These are phyloP conservation scores for Pleurotus tuber-regium DNA, from an alignment of 768 basidiomycete genomes.

Conservation along the genomic window DNA sequence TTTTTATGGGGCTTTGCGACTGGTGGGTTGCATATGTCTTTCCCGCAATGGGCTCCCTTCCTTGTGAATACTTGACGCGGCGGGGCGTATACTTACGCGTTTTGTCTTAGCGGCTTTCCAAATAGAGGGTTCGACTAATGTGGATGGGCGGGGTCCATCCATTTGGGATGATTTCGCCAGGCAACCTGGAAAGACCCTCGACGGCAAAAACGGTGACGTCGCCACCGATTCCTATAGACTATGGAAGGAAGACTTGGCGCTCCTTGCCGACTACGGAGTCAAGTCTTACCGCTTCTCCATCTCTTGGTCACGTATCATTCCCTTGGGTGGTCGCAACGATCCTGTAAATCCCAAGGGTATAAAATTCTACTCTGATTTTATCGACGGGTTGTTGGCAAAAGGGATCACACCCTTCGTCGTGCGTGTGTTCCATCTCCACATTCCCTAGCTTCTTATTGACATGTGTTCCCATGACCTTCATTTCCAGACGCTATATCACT, in stretches of 20 bases:
- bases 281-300: slow-evolving; percentile 77
- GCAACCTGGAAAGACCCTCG: slow-evolving; percentile 63
- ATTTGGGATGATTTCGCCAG: slow-evolving; percentile 77
- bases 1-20: slow-evolving; percentile 76
- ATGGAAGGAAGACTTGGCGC: slow-evolving; percentile 65
- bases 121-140: slow-evolving; percentile 65
- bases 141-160: slow-evolving; percentile 62
- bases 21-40: slow-evolving; percentile 35
- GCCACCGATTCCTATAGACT: slow-evolving; percentile 70
- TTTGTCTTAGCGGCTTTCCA: slow-evolving; percentile 57
- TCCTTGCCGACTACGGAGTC: slow-evolving; percentile 62
- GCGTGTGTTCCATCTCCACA: slow-evolving; percentile 21
- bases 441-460: neutral
- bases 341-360: slow-evolving; percentile 71
- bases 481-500: slow-evolving; percentile 65
- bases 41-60: slow-evolving; percentile 2
- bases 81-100: neutral
- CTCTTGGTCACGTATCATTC: slow-evolving; percentile 75
- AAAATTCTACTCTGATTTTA: slow-evolving; percentile 66
- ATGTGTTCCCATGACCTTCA: neutral
- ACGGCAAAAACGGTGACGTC: slow-evolving; percentile 64
- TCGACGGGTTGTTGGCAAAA: slow-evolving; percentile 60
- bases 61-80: neutral
- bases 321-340: slow-evolving; percentile 69
- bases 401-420: slow-evolving; percentile 71